These are phyloP conservation scores for Naematelia aurantialba DNA, from an alignment of 768 basidiomycete species.

Conservation along the genomic window DNA sequence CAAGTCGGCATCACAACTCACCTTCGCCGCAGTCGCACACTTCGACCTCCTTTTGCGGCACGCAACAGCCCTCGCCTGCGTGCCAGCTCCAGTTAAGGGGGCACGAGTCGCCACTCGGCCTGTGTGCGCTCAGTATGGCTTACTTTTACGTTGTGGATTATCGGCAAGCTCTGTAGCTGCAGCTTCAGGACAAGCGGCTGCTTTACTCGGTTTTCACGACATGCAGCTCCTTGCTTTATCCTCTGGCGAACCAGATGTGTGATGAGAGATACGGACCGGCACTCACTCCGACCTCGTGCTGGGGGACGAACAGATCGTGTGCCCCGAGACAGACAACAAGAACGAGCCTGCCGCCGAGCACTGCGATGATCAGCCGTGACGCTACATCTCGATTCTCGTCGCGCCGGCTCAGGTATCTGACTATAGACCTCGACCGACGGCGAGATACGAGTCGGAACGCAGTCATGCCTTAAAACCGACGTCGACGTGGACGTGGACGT, in stretches of 20 bases:
- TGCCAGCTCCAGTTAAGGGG: slow-evolving; percentile 16
- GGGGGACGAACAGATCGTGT: slow-evolving; percentile 25
- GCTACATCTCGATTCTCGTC: too few species aligned
- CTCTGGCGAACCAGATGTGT: not conserved
- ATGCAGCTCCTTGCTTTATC: not conserved
- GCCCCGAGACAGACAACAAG: slow-evolving; percentile 15
- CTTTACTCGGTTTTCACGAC: not conserved
- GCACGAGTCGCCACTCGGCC: slow-evolving; percentile 10
- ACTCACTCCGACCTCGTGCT: slow-evolving; percentile 22
- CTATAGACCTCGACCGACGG: too few species aligned
- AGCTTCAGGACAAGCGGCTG: not conserved
- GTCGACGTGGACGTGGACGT: too few species aligned
- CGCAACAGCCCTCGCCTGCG: slow-evolving; percentile 11
- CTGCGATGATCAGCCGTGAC: too few species aligned
- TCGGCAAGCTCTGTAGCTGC: too few species aligned
- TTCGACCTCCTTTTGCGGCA: slow-evolving; percentile 15
- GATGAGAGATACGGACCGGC: not conserved
- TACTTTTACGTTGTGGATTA: not conserved
- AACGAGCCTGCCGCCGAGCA: slow-evolving; percentile 25
- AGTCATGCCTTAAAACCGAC: too few species aligned
- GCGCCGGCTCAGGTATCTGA: too few species aligned
- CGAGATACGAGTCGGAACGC: too few species aligned
- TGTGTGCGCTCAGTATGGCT: slow-evolving; percentile 6
- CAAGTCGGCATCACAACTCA: not conserved
- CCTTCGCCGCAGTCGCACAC: slow-evolving; percentile 40